These are phyloP conservation scores for Pseudotsuga menziesii DNA, from an alignment of 75 land plant species.

Conservation along the genomic window DNA sequence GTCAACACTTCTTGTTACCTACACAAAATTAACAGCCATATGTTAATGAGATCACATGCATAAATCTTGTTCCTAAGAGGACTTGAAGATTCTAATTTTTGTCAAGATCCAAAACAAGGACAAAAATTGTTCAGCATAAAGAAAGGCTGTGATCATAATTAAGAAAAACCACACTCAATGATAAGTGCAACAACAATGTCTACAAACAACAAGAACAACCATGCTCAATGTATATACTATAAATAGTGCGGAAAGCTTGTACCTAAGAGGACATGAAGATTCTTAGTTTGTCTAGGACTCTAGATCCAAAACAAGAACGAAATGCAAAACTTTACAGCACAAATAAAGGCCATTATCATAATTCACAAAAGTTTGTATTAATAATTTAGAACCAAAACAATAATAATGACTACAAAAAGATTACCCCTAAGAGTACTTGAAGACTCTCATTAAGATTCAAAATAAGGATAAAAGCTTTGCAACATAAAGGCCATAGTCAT, in stretches of 20 bases:
- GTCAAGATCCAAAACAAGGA: neutral
- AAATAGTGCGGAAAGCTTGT: no score
- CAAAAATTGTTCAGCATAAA: neutral
- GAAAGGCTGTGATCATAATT: neutral
- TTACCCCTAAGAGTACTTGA: neutral
- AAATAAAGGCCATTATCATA: no score
- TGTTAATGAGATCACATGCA: neutral
- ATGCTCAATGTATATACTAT: neutral
- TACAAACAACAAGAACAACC: neutral
- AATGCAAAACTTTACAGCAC: no score
- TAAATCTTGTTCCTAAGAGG: neutral
- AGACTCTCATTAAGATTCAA: neutral
- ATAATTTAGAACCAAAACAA: no score
- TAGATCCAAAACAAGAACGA: no score
- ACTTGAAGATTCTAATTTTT: neutral
- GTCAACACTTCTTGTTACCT: conserved; percentile 84
- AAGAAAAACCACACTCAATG: neutral
- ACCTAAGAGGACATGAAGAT: no score
- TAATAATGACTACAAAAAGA: neutral
- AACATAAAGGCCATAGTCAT: no score
- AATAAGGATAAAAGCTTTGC: neutral
- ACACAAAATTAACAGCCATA: neutral
- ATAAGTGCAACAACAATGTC: neutral
- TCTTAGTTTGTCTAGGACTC: no score
- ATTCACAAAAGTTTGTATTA: no score